Evolutionary conservation across 1,284 basidiomycete species (phyloP), one percentile per base, ranked within the genome.

Genomic region (Pholiota adiposa): DNA sequence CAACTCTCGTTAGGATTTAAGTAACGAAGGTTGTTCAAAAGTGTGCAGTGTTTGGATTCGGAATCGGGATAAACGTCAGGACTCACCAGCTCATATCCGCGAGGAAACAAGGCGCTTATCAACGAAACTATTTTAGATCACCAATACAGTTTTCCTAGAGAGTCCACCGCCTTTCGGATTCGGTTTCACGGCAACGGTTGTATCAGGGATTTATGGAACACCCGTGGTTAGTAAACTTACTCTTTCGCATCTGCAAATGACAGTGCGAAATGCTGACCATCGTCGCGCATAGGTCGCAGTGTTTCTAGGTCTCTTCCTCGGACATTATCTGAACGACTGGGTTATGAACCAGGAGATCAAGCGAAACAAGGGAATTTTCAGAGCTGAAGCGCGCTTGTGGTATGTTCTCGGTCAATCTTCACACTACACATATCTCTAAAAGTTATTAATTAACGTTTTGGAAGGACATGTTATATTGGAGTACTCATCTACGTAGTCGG

Each of bases 341-440:
- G 81, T 90, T 40, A 84, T 86, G 78, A 82, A 81, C 62, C 48
- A 71, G 16, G 79, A 75, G 55, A 84, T 89, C 65, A 75, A 79
- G 51, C 74, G 83, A 21, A 88, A 89, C 69, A 76, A 78, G 0
- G 89, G 89, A 62, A 83, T 91, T 33, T 91, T 91, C 71, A 83
- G 86, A 65, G 86, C 89, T 3, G 89, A 91, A 69, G 81, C 73
- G 63, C 85, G 89, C 33, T 74, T 90, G 7, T 89, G 89, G 89
- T 88, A 63, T 40, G 62, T 16, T 23, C 27, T 38, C 29, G 25
- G n/a, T n/a, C 40, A 23, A 38, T 38, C n/a, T n/a, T n/a, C n/a
- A n/a, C n/a, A n/a, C n/a, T n/a, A n/a, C n/a, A n/a, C n/a, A n/a
- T n/a, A n/a, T n/a, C n/a, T n/a, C n/a, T n/a, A n/a, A n/a, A n/a